Base-by-base conservation (phyloP, 306 rosid species). In the Corylus avellana region DNA sequence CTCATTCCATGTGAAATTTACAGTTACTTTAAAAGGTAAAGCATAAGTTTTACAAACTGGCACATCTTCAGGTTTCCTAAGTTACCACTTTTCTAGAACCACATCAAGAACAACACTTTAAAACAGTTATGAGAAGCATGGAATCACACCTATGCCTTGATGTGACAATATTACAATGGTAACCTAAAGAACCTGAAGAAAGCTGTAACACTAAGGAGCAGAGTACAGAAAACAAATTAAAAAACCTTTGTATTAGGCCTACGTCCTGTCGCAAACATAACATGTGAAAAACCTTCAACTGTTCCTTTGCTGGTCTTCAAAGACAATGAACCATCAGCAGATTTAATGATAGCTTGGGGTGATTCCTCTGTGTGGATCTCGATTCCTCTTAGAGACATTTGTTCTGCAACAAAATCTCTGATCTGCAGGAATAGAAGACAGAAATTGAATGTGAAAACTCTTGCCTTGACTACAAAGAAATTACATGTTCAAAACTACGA, bases 261-360 rank as follows among this genome's bases (percentile, higher is more conserved):
- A 56, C 99, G 99, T 48, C 99, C 99, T 22, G 99, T 95, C 18
- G 99, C 99, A 85, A 95, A 93, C 98, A 95, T 93, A 63, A 95
- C 75, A 74, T 93, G 98, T 35, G 99, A 93, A 85, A 93, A 93
- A 50, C 99, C 99, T 44, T 89, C 97, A 74, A 75, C 66, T 16
- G 94, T 90, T 71, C 93, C 99, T 81, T 86, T 95, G 83, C 77
- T 96, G 71, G 99, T 93, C 90, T 96, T 96, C 82, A 96, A 78
- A 81, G 99, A 86, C 72, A 96, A 87, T 7, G 92, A 88, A 66
- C 98, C 98, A 77, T 93, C 97, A 76, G 92, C 81, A 72, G 90
- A 84, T 86, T 90, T 96, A 48, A 80, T 29, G 55, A 96, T 86
- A 70, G 96, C 97, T 77, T 88, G 93, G 62, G 98, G 98, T 66